Evolutionary conservation across 2,329 filamentous ascomycete genomes (phyloP).

Genomic region (Trichophyton simii): DNA sequence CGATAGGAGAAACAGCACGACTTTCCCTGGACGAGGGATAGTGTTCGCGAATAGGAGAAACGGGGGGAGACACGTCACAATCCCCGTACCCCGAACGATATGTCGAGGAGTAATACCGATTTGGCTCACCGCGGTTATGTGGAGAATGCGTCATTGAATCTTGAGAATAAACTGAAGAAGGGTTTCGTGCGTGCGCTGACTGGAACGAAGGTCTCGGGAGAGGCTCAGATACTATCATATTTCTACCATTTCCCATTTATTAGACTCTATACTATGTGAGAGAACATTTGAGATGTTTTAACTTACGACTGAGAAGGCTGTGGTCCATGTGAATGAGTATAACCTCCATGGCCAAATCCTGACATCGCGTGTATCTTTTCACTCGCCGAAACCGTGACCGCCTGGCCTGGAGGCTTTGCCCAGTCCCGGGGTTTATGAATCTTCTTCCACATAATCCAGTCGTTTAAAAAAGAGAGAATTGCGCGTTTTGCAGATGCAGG

Average conservation of each 20-base stretch:
- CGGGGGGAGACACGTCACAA: conserved; percentile 35
- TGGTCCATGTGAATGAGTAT: neutral
- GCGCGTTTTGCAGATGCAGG: neutral
- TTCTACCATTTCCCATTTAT: neutral
- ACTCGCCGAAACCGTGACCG: neutral
- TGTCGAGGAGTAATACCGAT: neutral
- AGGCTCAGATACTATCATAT: neutral
- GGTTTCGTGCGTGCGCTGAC: neutral
- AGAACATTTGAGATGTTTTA: neutral
- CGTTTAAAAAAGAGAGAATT: neutral
- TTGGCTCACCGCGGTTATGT: neutral
- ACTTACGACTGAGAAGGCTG: neutral
- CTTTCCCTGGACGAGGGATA: conserved; percentile 15
- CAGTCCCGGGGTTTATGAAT: conserved; percentile 4
- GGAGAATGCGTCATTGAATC: neutral
- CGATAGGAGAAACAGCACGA: conserved; percentile 33
- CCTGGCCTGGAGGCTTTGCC: neutral
- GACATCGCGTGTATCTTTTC: neutral
- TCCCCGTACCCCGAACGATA: conserved; percentile 10
- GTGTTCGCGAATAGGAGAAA: conserved; percentile 26
- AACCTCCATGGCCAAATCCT: neutral
- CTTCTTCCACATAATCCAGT: conserved; percentile 5
- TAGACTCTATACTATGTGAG: neutral
- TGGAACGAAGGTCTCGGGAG: conserved; percentile 1
- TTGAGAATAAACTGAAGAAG: conserved; percentile 10